Conservation (phyloP, 2,329 filamentous ascomycete genomes). For the Alternaria arborescens region DNA sequence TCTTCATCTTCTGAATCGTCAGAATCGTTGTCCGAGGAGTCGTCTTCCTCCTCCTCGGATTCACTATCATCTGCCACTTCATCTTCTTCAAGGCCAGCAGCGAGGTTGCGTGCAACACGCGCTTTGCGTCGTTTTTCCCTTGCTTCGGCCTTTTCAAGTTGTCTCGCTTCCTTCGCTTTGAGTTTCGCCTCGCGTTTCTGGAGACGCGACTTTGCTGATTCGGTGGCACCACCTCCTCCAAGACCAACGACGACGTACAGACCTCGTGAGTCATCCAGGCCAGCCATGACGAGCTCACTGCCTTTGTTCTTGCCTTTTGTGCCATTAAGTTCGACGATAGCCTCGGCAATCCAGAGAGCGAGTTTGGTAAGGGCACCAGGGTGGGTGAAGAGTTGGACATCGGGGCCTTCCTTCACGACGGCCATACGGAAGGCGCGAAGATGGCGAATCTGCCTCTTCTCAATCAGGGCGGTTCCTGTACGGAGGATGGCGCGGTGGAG, state of each 20-base stretch:
- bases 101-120: constrained; percentile 43
- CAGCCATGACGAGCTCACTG: constrained; percentile 88
- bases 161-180: constrained; percentile 60
- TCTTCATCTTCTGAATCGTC: constrained; percentile 56
- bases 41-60: constrained; percentile 66
- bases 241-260: constrained; percentile 94
- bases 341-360: constrained; percentile 92
- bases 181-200: constrained; percentile 72
- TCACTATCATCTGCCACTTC: constrained; percentile 59
- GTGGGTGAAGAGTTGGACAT: constrained; percentile 90
- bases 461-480: constrained; percentile 88
- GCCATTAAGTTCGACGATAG: constrained; percentile 86
- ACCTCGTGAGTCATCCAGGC: constrained; percentile 84
- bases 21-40: constrained; percentile 59
- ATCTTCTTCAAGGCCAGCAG: constrained; percentile 70
- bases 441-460: constrained; percentile 93
- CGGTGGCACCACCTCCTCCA: constrained; percentile 80
- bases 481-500: constrained; percentile 92
- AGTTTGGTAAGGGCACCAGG: constrained; percentile 92
- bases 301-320: constrained; percentile 73
- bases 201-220: constrained; percentile 66
- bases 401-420: constrained; percentile 93
- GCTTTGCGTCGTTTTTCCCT: constrained; percentile 67
- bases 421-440: constrained; percentile 93
- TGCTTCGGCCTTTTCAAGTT: constrained; percentile 66